Evolutionary conservation across 345 rosid genomes (phyloP).

Genomic region (Brassica incana): DNA sequence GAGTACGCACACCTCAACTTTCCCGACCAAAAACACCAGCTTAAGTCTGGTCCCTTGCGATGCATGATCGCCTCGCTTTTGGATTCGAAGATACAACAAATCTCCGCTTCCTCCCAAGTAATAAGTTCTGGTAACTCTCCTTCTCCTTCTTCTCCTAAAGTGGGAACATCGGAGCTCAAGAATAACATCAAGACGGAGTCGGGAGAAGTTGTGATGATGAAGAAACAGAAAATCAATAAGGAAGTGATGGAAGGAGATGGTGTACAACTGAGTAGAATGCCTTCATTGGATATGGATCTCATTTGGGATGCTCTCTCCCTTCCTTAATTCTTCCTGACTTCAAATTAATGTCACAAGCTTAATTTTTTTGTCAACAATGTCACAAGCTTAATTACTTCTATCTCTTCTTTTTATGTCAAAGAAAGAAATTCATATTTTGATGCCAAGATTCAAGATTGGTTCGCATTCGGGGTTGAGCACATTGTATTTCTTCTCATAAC

Average conservation of each 20-base stretch:
- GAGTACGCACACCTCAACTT: slow-evolving; percentile 89
- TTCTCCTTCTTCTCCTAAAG: slow-evolving; percentile 20
- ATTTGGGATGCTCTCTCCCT: slow-evolving; percentile 90
- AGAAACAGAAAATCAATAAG: slow-evolving; percentile 37
- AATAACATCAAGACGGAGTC: slow-evolving; percentile 45
- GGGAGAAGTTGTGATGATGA: slow-evolving; percentile 38
- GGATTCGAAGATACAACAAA: slow-evolving; percentile 40
- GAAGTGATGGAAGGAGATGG: slow-evolving; percentile 52
- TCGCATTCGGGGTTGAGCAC: not conserved
- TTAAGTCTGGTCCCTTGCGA: slow-evolving; percentile 60
- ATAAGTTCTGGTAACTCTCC: slow-evolving; percentile 15
- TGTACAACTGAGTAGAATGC: slow-evolving; percentile 92
- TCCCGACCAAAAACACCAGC: slow-evolving; percentile 77
- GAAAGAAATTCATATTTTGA: slow-evolving; percentile 5
- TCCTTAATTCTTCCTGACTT: slow-evolving; percentile 53
- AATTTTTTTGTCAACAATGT: slow-evolving; percentile 8
- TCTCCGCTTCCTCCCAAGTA: slow-evolving; percentile 31
- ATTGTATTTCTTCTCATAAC: slow-evolving; percentile 13
- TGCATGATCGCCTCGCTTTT: slow-evolving; percentile 37
- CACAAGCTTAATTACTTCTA: slow-evolving; percentile 8
- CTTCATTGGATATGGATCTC: slow-evolving; percentile 95
- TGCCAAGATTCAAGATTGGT: slow-evolving; percentile 28
- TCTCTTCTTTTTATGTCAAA: not conserved
- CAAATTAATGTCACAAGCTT: slow-evolving; percentile 12
- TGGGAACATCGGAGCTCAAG: slow-evolving; percentile 18